Evolutionary conservation across 768 basidiomycete genomes (phyloP).

Genomic region (Hygrophoropsis aurantiaca): DNA sequence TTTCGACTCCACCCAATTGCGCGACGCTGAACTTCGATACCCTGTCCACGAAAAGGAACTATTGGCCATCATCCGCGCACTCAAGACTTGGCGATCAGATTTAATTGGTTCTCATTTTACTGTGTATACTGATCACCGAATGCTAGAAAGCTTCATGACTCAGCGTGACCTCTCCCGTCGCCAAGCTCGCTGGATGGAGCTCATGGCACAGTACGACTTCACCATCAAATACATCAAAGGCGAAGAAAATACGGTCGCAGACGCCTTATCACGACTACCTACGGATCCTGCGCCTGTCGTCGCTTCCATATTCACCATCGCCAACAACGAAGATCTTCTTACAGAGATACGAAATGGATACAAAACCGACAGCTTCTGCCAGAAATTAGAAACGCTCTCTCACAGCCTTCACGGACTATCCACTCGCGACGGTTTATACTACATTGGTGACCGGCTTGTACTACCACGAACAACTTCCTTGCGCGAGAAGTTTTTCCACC

Average conservation of each 20-base stretch:
- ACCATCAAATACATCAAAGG: slow-evolving; percentile 38
- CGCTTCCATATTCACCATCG: background rate
- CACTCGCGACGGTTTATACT: slow-evolving; percentile 17
- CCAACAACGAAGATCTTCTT: background rate
- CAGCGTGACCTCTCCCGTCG: slow-evolving; percentile 33
- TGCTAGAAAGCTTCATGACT: slow-evolving; percentile 17
- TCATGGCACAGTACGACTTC: slow-evolving; percentile 36
- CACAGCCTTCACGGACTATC: background rate
- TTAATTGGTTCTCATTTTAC: slow-evolving; percentile 4
- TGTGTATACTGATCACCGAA: slow-evolving; percentile 1
- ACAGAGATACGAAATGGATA: slow-evolving; percentile 6
- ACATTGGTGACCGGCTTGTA: slow-evolving; percentile 17
- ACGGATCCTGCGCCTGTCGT: slow-evolving; percentile 12
- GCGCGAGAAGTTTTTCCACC: slow-evolving; percentile 16
- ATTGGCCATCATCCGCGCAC: slow-evolving; percentile 4
- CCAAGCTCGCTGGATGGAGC: slow-evolving; percentile 41
- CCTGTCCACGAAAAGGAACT: slow-evolving; percentile 3
- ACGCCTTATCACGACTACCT: slow-evolving; percentile 34
- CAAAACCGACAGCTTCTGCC: slow-evolving; percentile 7
- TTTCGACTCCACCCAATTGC: slow-evolving; percentile 21
- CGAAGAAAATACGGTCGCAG: slow-evolving; percentile 36
- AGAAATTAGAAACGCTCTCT: background rate
- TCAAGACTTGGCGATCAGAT: slow-evolving; percentile 11
- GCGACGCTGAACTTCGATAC: slow-evolving; percentile 18
- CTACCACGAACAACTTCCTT: background rate